Evolutionary conservation across 1,284 basidiomycete genomes (phyloP).

Genomic region (Fomitopsis pinicola): DNA sequence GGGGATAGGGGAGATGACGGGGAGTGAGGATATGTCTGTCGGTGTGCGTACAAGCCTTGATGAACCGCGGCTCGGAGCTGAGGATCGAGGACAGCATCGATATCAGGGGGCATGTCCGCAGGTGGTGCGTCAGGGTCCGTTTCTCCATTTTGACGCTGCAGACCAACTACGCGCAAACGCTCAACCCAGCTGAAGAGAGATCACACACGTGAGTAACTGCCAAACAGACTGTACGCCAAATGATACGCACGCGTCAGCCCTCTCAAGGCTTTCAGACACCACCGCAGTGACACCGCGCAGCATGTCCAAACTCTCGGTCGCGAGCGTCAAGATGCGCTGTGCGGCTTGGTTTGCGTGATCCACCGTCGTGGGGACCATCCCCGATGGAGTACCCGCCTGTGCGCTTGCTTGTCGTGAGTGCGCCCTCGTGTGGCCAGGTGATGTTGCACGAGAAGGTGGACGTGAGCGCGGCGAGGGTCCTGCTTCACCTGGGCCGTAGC

Average conservation of each 20-base stretch:
- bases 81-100: slow-evolving; percentile 5
- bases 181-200: slow-evolving; percentile 64
- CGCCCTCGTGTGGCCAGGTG: slow-evolving; percentile 16
- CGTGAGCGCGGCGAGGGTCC: slow-evolving; percentile 28
- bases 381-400: neutral
- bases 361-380: slow-evolving; percentile 38
- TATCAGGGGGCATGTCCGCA: slow-evolving; percentile 7
- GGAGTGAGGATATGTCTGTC: slow-evolving; percentile 17
- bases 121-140: slow-evolving; percentile 8
- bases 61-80: neutral
- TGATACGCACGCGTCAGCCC: slow-evolving; percentile 76
- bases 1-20: slow-evolving; percentile 21
- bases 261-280: slow-evolving; percentile 83
- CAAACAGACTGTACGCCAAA: neutral
- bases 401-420: slow-evolving; percentile 26
- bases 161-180: slow-evolving; percentile 67
- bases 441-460: slow-evolving; percentile 29
- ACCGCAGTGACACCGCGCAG: slow-evolving; percentile 83
- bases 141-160: slow-evolving; percentile 48
- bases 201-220: neutral
- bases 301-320: slow-evolving; percentile 90
- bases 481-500: slow-evolving; percentile 24
- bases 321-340: slow-evolving; percentile 77
- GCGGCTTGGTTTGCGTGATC: slow-evolving; percentile 67
- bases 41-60: slow-evolving; percentile 2